Percentiles rank a stretch among this genome's conserved stretches.
Conservation (phyloP, 805 yeast species). For the Metschnikowia picachoensis region DNA sequence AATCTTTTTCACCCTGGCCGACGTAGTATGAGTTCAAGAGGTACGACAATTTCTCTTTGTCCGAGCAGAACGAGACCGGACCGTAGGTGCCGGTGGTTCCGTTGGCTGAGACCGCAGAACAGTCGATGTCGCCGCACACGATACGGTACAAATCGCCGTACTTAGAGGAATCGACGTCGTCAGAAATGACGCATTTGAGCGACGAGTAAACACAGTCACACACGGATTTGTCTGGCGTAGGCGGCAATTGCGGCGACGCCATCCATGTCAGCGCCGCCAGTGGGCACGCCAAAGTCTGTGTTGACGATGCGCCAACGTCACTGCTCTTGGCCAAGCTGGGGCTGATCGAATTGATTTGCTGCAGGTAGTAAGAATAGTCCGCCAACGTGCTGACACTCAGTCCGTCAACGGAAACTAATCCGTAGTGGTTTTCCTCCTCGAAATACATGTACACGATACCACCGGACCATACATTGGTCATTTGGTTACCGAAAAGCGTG, state of each 20-base stretch:
- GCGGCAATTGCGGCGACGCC: constrained; percentile 69
- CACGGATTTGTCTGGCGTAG: constrained; percentile 63
- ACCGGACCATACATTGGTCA: constrained; percentile 93
- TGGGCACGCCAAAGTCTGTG: constrained; percentile 56
- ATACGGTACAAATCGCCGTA: constrained; percentile 55
- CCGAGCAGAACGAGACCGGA: constrained; percentile 66
- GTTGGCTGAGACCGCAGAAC: constrained; percentile 58
- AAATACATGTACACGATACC: constrained; percentile 92
- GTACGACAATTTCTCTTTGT: constrained; percentile 62
- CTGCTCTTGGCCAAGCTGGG: constrained; percentile 38
- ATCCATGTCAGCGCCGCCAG: constrained; percentile 53
- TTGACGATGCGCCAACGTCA: constrained; percentile 21
- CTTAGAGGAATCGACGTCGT: constrained; percentile 49
- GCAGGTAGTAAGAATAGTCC: constrained; percentile 45
- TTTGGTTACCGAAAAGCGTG: constrained; percentile 59
- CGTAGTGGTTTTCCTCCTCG: constrained; percentile 79
- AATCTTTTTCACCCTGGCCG: constrained; percentile 11
- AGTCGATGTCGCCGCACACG: constrained; percentile 57
- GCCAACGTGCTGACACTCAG: constrained; percentile 53
- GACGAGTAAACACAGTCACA: constrained; percentile 63
- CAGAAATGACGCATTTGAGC: constrained; percentile 56
- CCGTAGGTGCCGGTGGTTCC: constrained; percentile 70
- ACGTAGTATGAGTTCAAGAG: constrained; percentile 60
- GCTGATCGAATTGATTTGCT: constrained; percentile 32
- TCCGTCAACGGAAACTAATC: constrained; percentile 58